A percentile compares a stretch with the other conserved stretches of the same genome.
Conservation (phyloP, 2,329 filamentous ascomycete genomes). For the Colletotrichum sp. region DNA sequence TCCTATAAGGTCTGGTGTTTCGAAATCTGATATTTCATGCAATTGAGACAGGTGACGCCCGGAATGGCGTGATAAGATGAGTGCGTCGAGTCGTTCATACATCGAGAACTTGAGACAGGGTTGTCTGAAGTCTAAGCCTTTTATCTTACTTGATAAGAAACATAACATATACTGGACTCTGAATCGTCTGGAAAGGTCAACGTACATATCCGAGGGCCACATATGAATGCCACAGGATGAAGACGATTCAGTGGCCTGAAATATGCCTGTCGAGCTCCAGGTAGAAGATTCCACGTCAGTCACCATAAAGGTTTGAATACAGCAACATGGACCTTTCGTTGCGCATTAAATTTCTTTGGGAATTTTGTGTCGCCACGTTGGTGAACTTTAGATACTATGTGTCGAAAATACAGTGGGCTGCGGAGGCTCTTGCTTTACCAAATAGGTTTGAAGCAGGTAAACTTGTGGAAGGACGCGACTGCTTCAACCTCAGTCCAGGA, state of each 20-base stretch:
- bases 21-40: too few species aligned
- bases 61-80: rapidly evolving
- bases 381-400: neutral
- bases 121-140: neutral
- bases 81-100: neutral
- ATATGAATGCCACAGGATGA: neutral
- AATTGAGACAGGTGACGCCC: neutral
- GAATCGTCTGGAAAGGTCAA: neutral
- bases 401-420: neutral
- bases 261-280: neutral
- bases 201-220: neutral
- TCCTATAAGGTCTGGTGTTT: too few species aligned
- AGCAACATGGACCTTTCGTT: neutral
- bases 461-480: neutral
- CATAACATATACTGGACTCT: neutral
- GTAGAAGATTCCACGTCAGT: neutral
- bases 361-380: neutral
- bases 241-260: neutral
- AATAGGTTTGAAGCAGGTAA: neutral
- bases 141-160: neutral
- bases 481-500: neutral
- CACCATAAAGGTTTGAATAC: neutral
- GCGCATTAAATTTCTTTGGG: neutral
- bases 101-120: neutral
- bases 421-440: neutral